Evolutionary conservation across 2,329 filamentous ascomycete genomes (phyloP).

Genomic region (Lecanicillium sp.): DNA sequence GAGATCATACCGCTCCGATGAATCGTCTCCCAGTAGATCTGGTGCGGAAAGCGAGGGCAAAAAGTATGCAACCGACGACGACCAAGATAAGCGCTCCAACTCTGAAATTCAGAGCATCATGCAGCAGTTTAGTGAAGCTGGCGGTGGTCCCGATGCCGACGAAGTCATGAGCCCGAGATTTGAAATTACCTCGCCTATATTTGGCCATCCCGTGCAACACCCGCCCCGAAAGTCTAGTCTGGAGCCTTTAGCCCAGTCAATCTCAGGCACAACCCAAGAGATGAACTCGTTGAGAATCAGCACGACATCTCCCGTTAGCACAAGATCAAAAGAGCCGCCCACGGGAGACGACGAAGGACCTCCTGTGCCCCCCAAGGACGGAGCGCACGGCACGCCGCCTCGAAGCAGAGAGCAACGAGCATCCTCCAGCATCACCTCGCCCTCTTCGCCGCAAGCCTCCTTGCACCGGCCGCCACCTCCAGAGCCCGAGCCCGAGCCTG

Average conservation of each 20-base stretch:
- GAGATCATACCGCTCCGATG: conserved; percentile 34
- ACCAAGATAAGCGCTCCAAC: conserved; percentile 60
- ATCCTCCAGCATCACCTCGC: conserved; percentile 20
- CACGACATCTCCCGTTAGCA: conserved; percentile 28
- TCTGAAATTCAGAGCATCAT: conserved; percentile 96
- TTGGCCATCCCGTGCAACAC: conserved; percentile 58
- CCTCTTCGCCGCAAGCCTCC: conserved; percentile 39
- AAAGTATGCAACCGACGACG: conserved; percentile 49
- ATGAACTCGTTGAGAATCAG: conserved; percentile 34
- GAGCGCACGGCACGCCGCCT: conserved; percentile 32
- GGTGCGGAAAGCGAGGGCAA: conserved; percentile 51
- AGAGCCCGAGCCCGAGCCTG: conserved; percentile 69
- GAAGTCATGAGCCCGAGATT: conserved; percentile 89
- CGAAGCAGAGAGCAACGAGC: conserved; percentile 29
- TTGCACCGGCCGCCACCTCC: conserved; percentile 60
- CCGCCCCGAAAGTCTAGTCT: conserved; percentile 82
- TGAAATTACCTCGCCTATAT: conserved; percentile 71
- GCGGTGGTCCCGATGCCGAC: conserved; percentile 61
- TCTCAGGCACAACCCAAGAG: conserved; percentile 41
- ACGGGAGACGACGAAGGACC: conserved; percentile 39
- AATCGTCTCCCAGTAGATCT: conserved; percentile 45
- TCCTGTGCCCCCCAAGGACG: conserved; percentile 53
- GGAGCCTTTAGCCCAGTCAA: conserved; percentile 53
- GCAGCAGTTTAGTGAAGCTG: conserved; percentile 81
- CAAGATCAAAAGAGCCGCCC: conserved; percentile 26